Conservation (phyloP, 2,329 filamentous ascomycete species). For the Curvularia sp. region DNA sequence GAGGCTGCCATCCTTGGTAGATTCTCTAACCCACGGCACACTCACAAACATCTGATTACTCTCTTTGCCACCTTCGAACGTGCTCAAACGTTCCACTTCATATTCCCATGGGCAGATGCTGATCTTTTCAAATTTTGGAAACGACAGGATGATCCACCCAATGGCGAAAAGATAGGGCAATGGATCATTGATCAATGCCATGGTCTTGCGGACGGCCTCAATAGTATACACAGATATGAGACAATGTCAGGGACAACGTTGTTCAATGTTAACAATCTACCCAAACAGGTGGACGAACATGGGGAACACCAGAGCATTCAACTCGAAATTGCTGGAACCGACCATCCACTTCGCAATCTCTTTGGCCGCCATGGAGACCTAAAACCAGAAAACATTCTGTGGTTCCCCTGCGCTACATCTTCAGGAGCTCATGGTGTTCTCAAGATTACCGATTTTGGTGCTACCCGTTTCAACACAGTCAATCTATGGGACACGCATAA, state of each 20-base stretch:
- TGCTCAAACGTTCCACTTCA: neutral
- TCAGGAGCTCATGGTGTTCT: slow-evolving; percentile 24
- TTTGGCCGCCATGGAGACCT: slow-evolving; percentile 48
- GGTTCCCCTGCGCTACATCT: slow-evolving; percentile 23
- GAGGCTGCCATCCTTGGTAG: slow-evolving; percentile 1
- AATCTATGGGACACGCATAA: slow-evolving; percentile 3
- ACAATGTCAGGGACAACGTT: slow-evolving; percentile 5
- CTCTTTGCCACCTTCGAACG: slow-evolving; percentile 9
- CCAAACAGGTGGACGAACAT: neutral
- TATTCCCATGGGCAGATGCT: slow-evolving; percentile 19
- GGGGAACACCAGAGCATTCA: neutral
- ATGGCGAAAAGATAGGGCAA: neutral
- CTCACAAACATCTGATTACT: neutral
- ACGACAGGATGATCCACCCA: neutral
- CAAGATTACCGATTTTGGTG: slow-evolving; percentile 47
- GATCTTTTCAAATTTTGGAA: slow-evolving; percentile 13
- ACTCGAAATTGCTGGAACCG: neutral
- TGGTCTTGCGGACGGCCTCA: slow-evolving; percentile 13
- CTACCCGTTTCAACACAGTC: slow-evolving; percentile 11
- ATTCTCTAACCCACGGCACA: neutral
- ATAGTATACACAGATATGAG: slow-evolving; percentile 9
- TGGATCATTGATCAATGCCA: slow-evolving; percentile 13
- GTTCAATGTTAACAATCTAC: neutral
- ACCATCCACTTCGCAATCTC: neutral
- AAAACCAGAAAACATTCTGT: slow-evolving; percentile 51